Evolutionary conservation across 208 protist genomes (phyloP).

Genomic region (Perkinsela sp.): DNA sequence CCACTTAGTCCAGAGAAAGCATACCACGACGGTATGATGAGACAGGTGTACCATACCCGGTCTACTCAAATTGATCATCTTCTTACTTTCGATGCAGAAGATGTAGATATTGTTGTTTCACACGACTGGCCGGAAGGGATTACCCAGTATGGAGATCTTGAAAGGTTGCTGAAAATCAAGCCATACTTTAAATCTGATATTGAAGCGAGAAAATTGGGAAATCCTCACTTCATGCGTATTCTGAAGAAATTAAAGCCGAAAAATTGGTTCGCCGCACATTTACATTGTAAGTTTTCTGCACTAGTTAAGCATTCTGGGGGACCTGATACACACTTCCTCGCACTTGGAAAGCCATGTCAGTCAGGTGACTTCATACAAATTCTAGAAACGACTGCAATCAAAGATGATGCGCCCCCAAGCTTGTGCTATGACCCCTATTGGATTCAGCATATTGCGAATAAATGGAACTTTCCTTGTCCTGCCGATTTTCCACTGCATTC

Average conservation of each 20-base stretch:
- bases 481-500: neutral
- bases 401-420: neutral
- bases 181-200: slow-evolving; percentile 58
- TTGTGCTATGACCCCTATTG: neutral
- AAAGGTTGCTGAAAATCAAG: slow-evolving; percentile 36
- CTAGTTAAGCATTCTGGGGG: slow-evolving; percentile 14
- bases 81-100: slow-evolving; percentile 10
- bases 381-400: neutral
- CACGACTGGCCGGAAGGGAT: slow-evolving; percentile 69
- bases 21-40: slow-evolving; percentile 19
- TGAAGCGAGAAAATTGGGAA: slow-evolving; percentile 24
- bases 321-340: slow-evolving; percentile 22
- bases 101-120: slow-evolving; percentile 40
- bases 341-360: slow-evolving; percentile 44
- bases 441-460: neutral
- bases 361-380: slow-evolving; percentile 7
- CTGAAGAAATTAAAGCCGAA: slow-evolving; percentile 17
- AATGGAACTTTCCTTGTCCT: neutral
- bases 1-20: slow-evolving; percentile 26
- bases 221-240: slow-evolving; percentile 34
- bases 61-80: slow-evolving; percentile 53
- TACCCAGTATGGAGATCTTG: slow-evolving; percentile 42
- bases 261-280: slow-evolving; percentile 50
- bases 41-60: slow-evolving; percentile 51
- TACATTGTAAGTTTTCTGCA: slow-evolving; percentile 57